These are phyloP conservation scores for Aspergillus sp. DNA, from an alignment of 2,329 filamentous ascomycete species.

Conservation along the genomic window DNA sequence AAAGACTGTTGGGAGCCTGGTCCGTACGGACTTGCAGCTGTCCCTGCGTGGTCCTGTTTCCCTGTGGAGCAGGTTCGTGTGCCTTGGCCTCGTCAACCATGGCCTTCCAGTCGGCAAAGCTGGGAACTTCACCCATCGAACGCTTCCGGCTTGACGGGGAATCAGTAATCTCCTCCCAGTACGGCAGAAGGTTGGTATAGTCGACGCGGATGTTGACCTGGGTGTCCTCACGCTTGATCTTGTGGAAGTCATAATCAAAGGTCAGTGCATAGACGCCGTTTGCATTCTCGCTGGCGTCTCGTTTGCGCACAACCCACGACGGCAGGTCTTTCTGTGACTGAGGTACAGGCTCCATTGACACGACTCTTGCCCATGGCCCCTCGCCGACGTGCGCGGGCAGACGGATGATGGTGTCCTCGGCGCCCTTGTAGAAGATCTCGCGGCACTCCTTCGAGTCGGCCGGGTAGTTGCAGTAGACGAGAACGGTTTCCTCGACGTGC, in stretches of 20 bases:
- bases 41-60: too few relatives aligned
- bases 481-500: conserved; percentile 18
- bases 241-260: conserved; percentile 20
- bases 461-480: conserved; percentile 31
- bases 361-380: conserved; percentile 19
- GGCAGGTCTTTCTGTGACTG: too few relatives aligned
- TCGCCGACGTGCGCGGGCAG: conserved; percentile 20
- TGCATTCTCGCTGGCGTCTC: too few relatives aligned
- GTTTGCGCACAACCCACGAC: too few relatives aligned
- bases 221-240: conserved; percentile 15
- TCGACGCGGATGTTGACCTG: conserved; percentile 20
- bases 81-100: background rate
- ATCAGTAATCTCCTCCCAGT: conserved; percentile 21
- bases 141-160: conserved; percentile 8
- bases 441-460: background rate
- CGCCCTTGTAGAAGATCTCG: conserved; percentile 17
- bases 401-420: conserved; percentile 19
- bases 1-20: too few relatives aligned
- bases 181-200: conserved; percentile 20
- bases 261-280: background rate
- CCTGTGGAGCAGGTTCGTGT: too few relatives aligned
- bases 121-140: background rate
- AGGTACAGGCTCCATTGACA: conserved; percentile 4
- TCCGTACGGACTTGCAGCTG: too few relatives aligned
- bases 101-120: background rate